Percentiles rank a stretch among this genome's conserved stretches.
Conservation (phyloP, 148 eudicot genomes). For the Euryodendron excelsum region DNA sequence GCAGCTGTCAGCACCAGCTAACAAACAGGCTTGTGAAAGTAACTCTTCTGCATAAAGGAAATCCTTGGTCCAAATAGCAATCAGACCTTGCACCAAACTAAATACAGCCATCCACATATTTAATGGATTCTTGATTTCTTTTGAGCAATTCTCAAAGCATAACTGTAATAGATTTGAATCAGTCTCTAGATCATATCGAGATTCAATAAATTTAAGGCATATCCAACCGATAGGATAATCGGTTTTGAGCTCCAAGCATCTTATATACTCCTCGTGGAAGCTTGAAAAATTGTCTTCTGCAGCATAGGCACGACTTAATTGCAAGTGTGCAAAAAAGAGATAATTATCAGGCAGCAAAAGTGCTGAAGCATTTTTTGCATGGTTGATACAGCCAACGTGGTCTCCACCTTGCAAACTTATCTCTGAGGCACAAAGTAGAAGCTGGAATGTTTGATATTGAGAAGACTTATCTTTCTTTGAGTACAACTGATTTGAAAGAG, state of each 20-base stretch:
- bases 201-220: constrained; percentile 63
- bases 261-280: constrained; percentile 46
- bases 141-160: constrained; percentile 55
- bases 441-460: constrained; percentile 68
- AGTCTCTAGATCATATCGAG: constrained; percentile 47
- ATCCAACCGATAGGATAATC: constrained; percentile 81
- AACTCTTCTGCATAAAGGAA: constrained; percentile 62
- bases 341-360: constrained; percentile 47
- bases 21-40: constrained; percentile 71
- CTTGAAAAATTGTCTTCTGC: constrained; percentile 40
- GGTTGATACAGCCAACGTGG: constrained; percentile 40
- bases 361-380: constrained; percentile 60
- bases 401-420: constrained; percentile 63
- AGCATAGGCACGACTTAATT: constrained; percentile 80
- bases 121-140: constrained; percentile 44
- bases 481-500: constrained; percentile 43
- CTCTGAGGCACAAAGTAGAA: constrained; percentile 86
- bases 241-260: constrained; percentile 74
- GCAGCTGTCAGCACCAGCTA: constrained; percentile 62
- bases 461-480: constrained; percentile 20
- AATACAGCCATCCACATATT: constrained; percentile 71
- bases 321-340: constrained; percentile 81
- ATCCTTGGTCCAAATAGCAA: constrained; percentile 47
- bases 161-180: constrained; percentile 36
- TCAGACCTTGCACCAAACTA: constrained; percentile 64